Evolutionary conservation across 805 yeast species (phyloP).

Genomic region (Suhomyces vadensis): DNA sequence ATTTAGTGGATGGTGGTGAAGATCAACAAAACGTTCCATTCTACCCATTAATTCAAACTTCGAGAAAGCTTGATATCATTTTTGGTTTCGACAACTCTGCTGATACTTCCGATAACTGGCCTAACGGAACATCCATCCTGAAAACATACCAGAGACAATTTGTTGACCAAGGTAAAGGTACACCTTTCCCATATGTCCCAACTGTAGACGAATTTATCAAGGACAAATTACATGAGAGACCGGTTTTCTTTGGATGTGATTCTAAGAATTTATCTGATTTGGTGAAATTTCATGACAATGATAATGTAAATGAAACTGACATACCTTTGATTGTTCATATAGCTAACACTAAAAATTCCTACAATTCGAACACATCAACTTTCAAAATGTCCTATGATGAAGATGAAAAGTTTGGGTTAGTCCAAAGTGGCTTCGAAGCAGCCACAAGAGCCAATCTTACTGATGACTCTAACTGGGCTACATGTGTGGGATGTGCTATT

Average conservation of each 20-base stretch:
- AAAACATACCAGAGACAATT: constrained; percentile 30
- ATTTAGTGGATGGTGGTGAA: constrained; percentile 46
- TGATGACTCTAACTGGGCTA: constrained; percentile 21
- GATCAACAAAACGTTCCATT: constrained; percentile 44
- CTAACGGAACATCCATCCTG: constrained; percentile 42
- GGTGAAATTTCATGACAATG: constrained; percentile 19
- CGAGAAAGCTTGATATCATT: constrained; percentile 39
- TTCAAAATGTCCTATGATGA: constrained; percentile 23
- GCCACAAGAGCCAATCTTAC: constrained; percentile 20
- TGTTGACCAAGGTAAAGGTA: constrained; percentile 24
- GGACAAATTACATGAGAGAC: constrained; percentile 22
- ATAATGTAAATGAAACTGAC: constrained; percentile 25
- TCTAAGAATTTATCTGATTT: constrained; percentile 23
- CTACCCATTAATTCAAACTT: constrained; percentile 40
- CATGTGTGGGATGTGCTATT: constrained; percentile 29
- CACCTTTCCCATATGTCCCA: constrained; percentile 30
- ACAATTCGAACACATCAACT: constrained; percentile 24
- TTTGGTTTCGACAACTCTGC: constrained; percentile 46
- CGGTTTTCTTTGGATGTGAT: constrained; percentile 30
- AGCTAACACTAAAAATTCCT: constrained; percentile 18
- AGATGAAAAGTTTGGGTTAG: constrained; percentile 16
- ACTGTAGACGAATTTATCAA: constrained; percentile 19
- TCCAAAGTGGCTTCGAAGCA: constrained; percentile 24
- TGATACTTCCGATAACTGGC: constrained; percentile 42
- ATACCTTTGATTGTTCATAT: constrained; percentile 26